Evolutionary conservation across 1,284 basidiomycete species (phyloP), one percentile per base, ranked within the genome.

Genomic region (Schizopora paradoxa): DNA sequence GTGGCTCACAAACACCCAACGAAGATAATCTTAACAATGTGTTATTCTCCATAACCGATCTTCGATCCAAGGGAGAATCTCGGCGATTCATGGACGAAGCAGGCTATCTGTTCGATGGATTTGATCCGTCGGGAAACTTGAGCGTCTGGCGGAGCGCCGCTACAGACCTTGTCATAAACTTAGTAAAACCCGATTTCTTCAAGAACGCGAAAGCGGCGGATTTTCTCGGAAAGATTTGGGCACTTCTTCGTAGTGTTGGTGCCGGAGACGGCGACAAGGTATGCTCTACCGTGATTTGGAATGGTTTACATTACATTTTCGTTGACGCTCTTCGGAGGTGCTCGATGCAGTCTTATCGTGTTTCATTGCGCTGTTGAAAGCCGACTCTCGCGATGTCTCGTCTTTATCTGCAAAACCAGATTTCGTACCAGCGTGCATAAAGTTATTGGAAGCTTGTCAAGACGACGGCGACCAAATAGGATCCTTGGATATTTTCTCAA

Each of bases 41-140:
- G 42, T 57, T 89, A 39, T 85, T 82, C 58, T 88, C 83, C 50
- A 86, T 88, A 39, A 84, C 82, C 0, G 86, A 90, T 54, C 66
- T 90, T 28, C 67, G 86, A 44, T 82, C 74, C 54, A 85, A 84
- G 58, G 86, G 86, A n/a, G 85, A 90, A 62, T 79, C 71, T 43
- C 68, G 86, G 51, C 67, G 85, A 14, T 90, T 90, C 56, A 59
- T 86, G 37, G 86, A 90, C 49, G 86, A 89, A 56, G 73, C 87
- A 2, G 86, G 86, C 0, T 90, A 89, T 62, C 63, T 90, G 2
- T 82, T 88, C 45, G 86, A 90, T 59, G 86, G 86, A 1, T 71
- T 90, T 59, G 76, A 77, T 21, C 57, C 62, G 3, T 66, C 66
- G 10, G 72, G 70, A 11, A 66, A 70, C 4, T 55, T 81, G 16